Evolutionary conservation across 2,329 filamentous ascomycete genomes (phyloP), one percentile per base, ranked within the genome.

Genomic region (Dothidotthia symphoricarpi): DNA sequence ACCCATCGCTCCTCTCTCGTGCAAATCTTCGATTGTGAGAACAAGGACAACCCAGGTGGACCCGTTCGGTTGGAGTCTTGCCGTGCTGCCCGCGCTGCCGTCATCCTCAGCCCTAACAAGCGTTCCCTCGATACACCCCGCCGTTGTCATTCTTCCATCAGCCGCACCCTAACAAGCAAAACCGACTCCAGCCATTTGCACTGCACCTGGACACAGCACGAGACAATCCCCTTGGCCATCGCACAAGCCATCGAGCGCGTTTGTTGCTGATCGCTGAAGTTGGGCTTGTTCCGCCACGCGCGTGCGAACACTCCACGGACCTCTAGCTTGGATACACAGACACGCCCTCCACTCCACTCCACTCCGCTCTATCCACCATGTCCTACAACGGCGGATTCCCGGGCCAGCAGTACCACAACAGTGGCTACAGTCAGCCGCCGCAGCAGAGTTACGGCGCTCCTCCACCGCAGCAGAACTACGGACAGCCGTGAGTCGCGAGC

Each of bases 341-440:
- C 36, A 35, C 22, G 37, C 14, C 16, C 31, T 13, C 29, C 32
- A 33, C 28, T 17, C 12, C 28, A 34, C 39, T 31, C 27, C 26
- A 15, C 28, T 34, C 31, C 34, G 24, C 27, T 24, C 34, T n/a
- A n/a, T n/a, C 41, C 49, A 41, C 36, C 50, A 70, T 70, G 67
- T 70, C 65, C 31, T 67, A 66, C 19, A 22, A 22, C 47, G 40
- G 40, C 25, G n/a, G n/a, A n/a, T 70, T 61, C 39, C 68, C 68
- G 28, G 68, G 68, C 32, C 67, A 69, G 53, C 56, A 65, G 45
- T 68, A 68, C 47, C 61, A 71, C 55, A 64, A 67, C 40, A 62
- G 58, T 36, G 56, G 65, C 33, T 70, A 57, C 34, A 50, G 38
- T n/a, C 52, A 50, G 36, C 56, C 56, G 26, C 56, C 48, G 29